Conservation (phyloP, 371 early-diverging fungal genomes). For the Mucor sp. region DNA sequence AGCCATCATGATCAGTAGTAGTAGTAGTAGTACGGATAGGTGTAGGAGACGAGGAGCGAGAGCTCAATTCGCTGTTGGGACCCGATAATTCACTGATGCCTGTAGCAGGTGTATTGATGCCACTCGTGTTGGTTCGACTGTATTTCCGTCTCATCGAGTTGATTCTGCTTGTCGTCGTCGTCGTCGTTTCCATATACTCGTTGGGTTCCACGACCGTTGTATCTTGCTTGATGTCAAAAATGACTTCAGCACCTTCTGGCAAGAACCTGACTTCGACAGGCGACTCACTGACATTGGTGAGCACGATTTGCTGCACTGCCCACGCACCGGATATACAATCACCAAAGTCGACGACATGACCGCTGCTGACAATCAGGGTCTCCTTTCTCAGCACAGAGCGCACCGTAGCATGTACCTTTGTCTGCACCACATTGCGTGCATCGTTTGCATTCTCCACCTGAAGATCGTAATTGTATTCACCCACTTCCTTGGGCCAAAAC, state of each 20-base stretch:
- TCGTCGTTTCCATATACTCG: background rate
- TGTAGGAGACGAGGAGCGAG: conserved; percentile 55
- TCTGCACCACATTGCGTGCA: conserved; percentile 77
- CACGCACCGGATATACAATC: conserved; percentile 89
- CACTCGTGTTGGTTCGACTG: conserved; percentile 9
- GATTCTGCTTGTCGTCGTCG: background rate
- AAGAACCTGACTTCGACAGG: conserved; percentile 81
- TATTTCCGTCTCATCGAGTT: conserved; percentile 13
- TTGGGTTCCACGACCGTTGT: conserved; percentile 2
- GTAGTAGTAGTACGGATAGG: conserved; percentile 9
- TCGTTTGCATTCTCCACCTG: conserved; percentile 93
- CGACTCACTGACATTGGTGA: conserved; percentile 83
- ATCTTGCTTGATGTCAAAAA: conserved; percentile 54
- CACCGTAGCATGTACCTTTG: conserved; percentile 82
- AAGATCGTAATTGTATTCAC: conserved; percentile 88
- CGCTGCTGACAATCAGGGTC: conserved; percentile 74
- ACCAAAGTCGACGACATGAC: conserved; percentile 88
- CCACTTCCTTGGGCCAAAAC: conserved; percentile 86
- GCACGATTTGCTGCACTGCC: conserved; percentile 75
- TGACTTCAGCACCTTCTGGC: conserved; percentile 80
- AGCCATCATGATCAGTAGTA: conserved; percentile 9
- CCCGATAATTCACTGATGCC: conserved; percentile 53
- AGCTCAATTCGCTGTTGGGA: conserved; percentile 57
- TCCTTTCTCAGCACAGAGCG: conserved; percentile 80
- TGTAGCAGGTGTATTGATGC: conserved; percentile 21